Percentiles rank a stretch among this genome's conserved stretches.
Evolutionary conservation across 192 early-diverging fungal genomes (phyloP).

Genomic region (Backusella parvicylindrica): DNA sequence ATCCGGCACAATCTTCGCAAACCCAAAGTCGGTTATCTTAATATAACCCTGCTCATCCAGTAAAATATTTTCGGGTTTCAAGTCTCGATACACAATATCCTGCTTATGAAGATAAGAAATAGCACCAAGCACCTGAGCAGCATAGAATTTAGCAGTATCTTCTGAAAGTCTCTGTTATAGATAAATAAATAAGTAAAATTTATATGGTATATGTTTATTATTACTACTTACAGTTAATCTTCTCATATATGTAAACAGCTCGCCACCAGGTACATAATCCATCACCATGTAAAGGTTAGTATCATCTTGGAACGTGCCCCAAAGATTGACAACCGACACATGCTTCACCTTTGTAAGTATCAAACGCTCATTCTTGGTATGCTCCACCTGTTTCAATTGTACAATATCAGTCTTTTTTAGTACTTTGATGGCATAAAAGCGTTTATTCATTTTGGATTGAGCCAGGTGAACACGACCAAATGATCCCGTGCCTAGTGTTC

Average conservation of each 20-base stretch:
- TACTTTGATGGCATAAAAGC: slow-evolving; percentile 92
- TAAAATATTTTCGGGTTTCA: slow-evolving; percentile 75
- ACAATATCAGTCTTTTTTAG: slow-evolving; percentile 87
- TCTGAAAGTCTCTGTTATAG: slow-evolving; percentile 57
- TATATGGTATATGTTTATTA: neutral
- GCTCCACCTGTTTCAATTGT: slow-evolving; percentile 89
- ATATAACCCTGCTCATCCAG: slow-evolving; percentile 75
- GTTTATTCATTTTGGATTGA: slow-evolving; percentile 62
- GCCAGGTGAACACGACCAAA: slow-evolving; percentile 94
- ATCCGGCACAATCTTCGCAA: slow-evolving; percentile 68
- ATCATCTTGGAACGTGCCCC: slow-evolving; percentile 82
- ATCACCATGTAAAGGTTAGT: slow-evolving; percentile 75
- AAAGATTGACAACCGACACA: slow-evolving; percentile 82
- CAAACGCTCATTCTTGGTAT: slow-evolving; percentile 88
- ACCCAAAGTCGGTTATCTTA: slow-evolving; percentile 87
- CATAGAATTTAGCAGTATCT: slow-evolving; percentile 79
- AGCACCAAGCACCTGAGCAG: slow-evolving; percentile 73
- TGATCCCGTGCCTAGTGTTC: slow-evolving; percentile 74
- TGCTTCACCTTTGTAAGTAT: slow-evolving; percentile 78
- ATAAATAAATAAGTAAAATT: neutral
- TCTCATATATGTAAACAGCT: slow-evolving; percentile 79
- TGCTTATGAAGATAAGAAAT: slow-evolving; percentile 73
- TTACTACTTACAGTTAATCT: neutral
- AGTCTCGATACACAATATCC: slow-evolving; percentile 82
- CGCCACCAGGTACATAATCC: slow-evolving; percentile 82